Percentiles rank a stretch among this genome's conserved stretches.
Evolutionary conservation across 441 rosid species (phyloP).

Genomic region (Mallotus japonicus): DNA sequence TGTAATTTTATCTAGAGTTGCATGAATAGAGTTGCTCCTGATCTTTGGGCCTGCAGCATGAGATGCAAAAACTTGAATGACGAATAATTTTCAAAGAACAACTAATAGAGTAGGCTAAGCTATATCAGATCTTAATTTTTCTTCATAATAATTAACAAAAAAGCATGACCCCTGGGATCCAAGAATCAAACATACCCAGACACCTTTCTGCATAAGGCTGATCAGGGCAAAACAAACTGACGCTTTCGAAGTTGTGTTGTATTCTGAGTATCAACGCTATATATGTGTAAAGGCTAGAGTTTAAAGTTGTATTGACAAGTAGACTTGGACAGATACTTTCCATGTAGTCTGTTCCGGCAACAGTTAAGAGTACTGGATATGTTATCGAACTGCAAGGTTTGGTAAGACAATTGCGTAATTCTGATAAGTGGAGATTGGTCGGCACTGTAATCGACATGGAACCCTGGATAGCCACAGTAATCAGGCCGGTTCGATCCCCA

Average conservation of each 20-base stretch:
- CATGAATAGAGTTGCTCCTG: too few species aligned
- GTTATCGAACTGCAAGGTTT: background rate
- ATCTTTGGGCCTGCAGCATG: too few species aligned
- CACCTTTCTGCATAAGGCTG: background rate
- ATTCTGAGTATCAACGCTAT: background rate
- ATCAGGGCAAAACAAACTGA: constrained; percentile 5
- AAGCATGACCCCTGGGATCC: too few species aligned
- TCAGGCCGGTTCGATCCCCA: constrained; percentile 6
- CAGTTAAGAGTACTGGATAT: background rate
- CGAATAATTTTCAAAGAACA: too few species aligned
- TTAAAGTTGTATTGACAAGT: constrained; percentile 8
- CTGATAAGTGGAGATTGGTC: background rate
- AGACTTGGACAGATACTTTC: background rate
- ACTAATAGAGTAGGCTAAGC: too few species aligned
- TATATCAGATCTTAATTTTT: too few species aligned
- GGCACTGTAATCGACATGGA: constrained; percentile 7
- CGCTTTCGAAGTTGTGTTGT: background rate
- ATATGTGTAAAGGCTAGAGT: background rate
- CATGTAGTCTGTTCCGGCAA: constrained; percentile 14
- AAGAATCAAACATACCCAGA: too few species aligned
- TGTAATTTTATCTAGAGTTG: too few species aligned
- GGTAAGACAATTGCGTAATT: constrained; percentile 1
- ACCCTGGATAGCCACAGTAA: constrained; percentile 20
- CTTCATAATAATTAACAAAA: too few species aligned
- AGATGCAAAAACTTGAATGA: too few species aligned